Base-by-base conservation (phyloP, 371 early-diverging fungal species). In the Rhizopus delemar region DNA sequence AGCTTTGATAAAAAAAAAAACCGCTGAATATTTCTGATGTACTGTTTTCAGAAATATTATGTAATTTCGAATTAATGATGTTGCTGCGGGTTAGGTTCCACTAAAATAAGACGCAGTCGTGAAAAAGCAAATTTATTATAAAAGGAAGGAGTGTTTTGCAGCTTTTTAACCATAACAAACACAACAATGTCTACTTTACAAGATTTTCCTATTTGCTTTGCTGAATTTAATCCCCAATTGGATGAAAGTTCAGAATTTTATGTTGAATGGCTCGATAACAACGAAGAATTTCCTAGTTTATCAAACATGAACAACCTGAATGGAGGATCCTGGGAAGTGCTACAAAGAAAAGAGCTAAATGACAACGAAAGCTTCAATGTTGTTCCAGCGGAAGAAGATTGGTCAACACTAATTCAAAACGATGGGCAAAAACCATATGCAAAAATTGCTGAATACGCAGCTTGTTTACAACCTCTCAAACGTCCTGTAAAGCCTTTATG, bases 121-220 rank as follows among this genome's bases (percentile, higher is more conserved):
- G 6, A 36, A 36, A 22, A 22, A 22, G 2, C 36, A 36, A 36
- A 36, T 36, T 36, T 36, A 36, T 6, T 36, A 36, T 36, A 36
- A 36, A 36, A 36, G 11, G 36, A 11, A 36, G 36, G 36, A 8
- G 11, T 36, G 36, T 2, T 36, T 36, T 8, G 8, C 36, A 36
- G 11, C 2, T 36, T 8, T 36, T 8, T 36, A 8, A 8, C 6
- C 11, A 36, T 11, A 6, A 36, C 2, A 36, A 36, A 22, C 22
- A 22, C 36, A 36, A 36, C 43, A 43, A 48, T 48, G 48, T 28
- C 48, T 22, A 9, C 7, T 22, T 48, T 48, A 51, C 63, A 63
- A 57, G 63, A 63, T 11, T 63, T 63, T 34, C 59, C 63, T 43
- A 41, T 63, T 31, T 58, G 53, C 28, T 63, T 63, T 43, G 63